Conservation (phyloP, 2,329 filamentous ascomycete genomes). For the Fusarium austroafricanum region DNA sequence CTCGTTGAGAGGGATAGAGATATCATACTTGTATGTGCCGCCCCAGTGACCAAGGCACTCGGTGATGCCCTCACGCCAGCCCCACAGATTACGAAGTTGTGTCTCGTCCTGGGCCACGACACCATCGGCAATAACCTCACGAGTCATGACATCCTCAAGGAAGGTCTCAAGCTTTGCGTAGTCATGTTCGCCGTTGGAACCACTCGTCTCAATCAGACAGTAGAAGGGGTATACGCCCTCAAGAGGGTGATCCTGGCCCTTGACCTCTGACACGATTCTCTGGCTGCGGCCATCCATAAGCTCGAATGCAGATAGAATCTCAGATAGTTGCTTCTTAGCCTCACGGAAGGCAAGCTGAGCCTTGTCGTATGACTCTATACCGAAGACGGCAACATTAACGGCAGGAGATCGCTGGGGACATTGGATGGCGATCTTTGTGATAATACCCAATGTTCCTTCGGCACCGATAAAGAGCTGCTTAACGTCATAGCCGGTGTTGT, state of each 20-base stretch:
- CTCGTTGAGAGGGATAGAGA: constrained; percentile 90
- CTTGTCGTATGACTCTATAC: constrained; percentile 89
- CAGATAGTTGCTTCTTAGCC: constrained; percentile 89
- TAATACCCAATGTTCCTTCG: constrained; percentile 94
- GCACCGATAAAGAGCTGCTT: constrained; percentile 97
- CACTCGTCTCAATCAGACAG: constrained; percentile 95
- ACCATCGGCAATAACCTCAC: constrained; percentile 88
- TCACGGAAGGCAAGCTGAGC: constrained; percentile 87
- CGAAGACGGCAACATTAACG: constrained; percentile 95
- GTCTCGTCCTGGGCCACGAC: constrained; percentile 94
- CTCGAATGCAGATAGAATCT: constrained; percentile 97
- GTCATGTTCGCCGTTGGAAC: constrained; percentile 94
- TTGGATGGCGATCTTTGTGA: constrained; percentile 89
- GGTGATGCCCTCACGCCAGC: constrained; percentile 92
- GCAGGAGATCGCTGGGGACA: constrained; percentile 89
- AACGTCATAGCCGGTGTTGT: constrained; percentile 98
- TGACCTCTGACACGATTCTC: constrained; percentile 78
- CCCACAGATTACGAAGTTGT: constrained; percentile 86
- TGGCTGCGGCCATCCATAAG: constrained; percentile 93
- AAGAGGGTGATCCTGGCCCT: constrained; percentile 81
- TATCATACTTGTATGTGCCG: constrained; percentile 97
- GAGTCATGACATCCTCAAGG: constrained; percentile 90
- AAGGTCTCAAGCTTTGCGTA: constrained; percentile 90
- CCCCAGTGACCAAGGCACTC: constrained; percentile 91
- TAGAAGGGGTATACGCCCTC: constrained; percentile 92